Percentiles rank a stretch among this genome's conserved stretches.
phyloP scores from a whole-genome alignment of 495 filamentous ascomycete genomes.

The Penicillium canescens region DNA sequence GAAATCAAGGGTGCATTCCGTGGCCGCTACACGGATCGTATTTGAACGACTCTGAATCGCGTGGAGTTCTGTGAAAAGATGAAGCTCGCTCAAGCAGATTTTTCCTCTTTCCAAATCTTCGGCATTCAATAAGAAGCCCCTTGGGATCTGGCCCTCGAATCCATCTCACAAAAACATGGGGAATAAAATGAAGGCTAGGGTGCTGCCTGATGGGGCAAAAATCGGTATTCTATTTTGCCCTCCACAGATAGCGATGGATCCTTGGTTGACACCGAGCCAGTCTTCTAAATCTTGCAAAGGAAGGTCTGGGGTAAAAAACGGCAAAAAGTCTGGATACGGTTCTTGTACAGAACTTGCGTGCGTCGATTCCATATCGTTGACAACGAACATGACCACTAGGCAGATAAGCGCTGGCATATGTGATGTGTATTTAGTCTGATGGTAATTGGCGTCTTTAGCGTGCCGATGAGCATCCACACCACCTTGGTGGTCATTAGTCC shows the following conservation, averaged over 20 bases:
- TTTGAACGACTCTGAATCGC: background rate
- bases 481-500: no score
- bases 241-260: background rate
- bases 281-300: slow-evolving; percentile 3
- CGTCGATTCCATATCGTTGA: no score
- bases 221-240: slow-evolving; percentile 1
- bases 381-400: no score
- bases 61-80: background rate
- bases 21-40: background rate
- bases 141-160: background rate
- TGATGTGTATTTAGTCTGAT: no score
- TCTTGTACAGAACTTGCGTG: background rate
- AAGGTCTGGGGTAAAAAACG: slow-evolving; percentile 4
- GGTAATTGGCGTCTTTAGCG: no score
- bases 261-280: background rate
- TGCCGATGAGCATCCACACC: no score
- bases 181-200: no score
- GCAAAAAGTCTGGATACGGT: background rate
- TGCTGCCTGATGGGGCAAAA: background rate
- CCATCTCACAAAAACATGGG: slow-evolving; percentile 4
- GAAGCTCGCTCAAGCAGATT: background rate
- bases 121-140: slow-evolving; percentile 2
- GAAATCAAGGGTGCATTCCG: slow-evolving; percentile 5
- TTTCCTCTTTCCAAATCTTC: slow-evolving; percentile 1
- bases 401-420: no score